Conservation (phyloP, 176 grass and related monocot genomes). For the Areca catechu region DNA sequence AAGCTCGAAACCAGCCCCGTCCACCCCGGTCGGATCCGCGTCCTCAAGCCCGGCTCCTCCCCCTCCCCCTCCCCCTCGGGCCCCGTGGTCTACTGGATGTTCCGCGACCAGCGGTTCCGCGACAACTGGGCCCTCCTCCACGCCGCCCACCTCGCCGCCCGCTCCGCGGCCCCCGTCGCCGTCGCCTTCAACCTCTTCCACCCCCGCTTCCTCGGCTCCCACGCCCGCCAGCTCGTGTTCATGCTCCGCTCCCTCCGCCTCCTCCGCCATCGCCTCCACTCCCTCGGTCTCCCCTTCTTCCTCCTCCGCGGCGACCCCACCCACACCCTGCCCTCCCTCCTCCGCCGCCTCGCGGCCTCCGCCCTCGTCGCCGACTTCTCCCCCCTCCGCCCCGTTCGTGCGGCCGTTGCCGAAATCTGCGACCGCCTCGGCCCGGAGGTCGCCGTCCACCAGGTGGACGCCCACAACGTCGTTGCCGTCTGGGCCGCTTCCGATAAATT, state of each 20-base stretch:
- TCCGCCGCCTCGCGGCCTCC: conserved; percentile 51
- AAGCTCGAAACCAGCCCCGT: conserved; percentile 2
- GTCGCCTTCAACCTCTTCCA: conserved; percentile 62
- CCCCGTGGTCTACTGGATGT: conserved; percentile 96
- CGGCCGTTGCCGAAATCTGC: conserved; percentile 59
- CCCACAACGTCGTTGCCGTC: conserved; percentile 77
- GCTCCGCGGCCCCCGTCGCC: conserved; percentile 41
- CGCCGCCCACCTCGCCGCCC: conserved; percentile 52
- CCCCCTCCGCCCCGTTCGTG: conserved; percentile 49
- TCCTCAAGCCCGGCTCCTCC: conserved; percentile 26
- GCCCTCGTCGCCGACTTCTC: conserved; percentile 75
- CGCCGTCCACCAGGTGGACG: conserved; percentile 71
- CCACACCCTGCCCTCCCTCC: conserved; percentile 37
- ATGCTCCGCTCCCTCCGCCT: conserved; percentile 52
- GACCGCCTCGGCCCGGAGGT: conserved; percentile 45
- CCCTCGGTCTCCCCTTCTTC: conserved; percentile 52
- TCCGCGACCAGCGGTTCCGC: conserved; percentile 70
- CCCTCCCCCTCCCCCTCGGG: conserved; percentile 9
- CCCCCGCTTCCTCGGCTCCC: conserved; percentile 49
- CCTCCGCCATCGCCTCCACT: conserved; percentile 19
- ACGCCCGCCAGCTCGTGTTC: conserved; percentile 53
- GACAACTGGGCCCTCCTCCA: conserved; percentile 97
- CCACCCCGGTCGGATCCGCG: conserved; percentile 51
- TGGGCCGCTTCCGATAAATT: conserved; percentile 66
- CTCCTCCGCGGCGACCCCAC: conserved; percentile 38